phyloP scores from a whole-genome alignment of 2,329 filamentous ascomycete species.

The Trichoderma oligosporum region DNA sequence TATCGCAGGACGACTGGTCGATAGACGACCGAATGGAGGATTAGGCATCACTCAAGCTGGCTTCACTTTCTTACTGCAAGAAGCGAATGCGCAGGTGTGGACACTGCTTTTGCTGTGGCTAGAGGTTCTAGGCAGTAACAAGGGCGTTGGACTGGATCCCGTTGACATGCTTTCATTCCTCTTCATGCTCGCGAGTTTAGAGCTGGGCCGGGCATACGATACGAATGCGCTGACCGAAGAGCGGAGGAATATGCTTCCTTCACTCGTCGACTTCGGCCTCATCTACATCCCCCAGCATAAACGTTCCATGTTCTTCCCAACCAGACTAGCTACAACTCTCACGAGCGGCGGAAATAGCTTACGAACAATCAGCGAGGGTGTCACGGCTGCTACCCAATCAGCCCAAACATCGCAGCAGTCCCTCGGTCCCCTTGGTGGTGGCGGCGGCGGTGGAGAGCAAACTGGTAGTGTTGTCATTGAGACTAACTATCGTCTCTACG shows the following conservation, averaged over 20 bases:
- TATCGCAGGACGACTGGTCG: slow-evolving; percentile 75
- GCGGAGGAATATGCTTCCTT: slow-evolving; percentile 83
- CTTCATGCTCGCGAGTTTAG: slow-evolving; percentile 89
- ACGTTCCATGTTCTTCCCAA: slow-evolving; percentile 73
- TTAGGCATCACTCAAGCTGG: slow-evolving; percentile 85
- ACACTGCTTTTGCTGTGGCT: slow-evolving; percentile 90
- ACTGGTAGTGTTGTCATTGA: slow-evolving; percentile 92
- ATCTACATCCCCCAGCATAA: slow-evolving; percentile 66
- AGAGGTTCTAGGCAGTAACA: slow-evolving; percentile 64
- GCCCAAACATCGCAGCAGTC: slow-evolving; percentile 37
- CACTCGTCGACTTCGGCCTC: slow-evolving; percentile 87
- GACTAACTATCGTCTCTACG: slow-evolving; percentile 96
- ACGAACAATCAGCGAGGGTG: slow-evolving; percentile 64
- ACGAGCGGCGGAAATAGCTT: slow-evolving; percentile 77
- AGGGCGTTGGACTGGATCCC: slow-evolving; percentile 68
- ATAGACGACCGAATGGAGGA: slow-evolving; percentile 58
- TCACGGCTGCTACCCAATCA: slow-evolving; percentile 61
- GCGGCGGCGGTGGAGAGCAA: slow-evolving; percentile 35
- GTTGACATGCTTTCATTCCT: slow-evolving; percentile 95
- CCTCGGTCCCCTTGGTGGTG: slow-evolving; percentile 32
- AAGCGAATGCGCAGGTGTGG: slow-evolving; percentile 97
- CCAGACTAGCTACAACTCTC: slow-evolving; percentile 87
- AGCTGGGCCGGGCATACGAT: slow-evolving; percentile 87
- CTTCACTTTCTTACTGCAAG: slow-evolving; percentile 91
- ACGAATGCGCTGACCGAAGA: slow-evolving; percentile 77